Base-by-base conservation (phyloP, 1,139 yeast species). In the Pichia inconspicua region DNA sequence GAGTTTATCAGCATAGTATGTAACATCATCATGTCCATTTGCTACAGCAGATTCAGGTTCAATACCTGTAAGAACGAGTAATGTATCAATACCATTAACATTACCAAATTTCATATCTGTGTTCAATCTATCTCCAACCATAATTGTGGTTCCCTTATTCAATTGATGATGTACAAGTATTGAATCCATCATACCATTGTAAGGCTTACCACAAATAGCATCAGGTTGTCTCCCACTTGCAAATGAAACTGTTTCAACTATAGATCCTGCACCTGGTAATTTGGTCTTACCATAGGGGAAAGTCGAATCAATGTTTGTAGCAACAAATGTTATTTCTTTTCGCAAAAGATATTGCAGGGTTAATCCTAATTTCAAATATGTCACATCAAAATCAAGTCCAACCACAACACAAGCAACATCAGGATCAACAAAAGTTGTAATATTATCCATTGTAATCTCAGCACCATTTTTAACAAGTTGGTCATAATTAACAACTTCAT, bases 231-330 rank as follows among this genome's bases (percentile, higher is more conserved):
- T 75, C 12, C 90, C 92, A 41, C 88, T 72, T 15, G 95, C 83
- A 55, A 70, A 80, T 5, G 85, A 77, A n/a, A 88, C 80, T 0
- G 90, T 75, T 55, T 88, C 87, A 44, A 92, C 84, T 55, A 88
- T 79, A 3, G 97, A 83, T 1, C 98, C 98, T 1, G 98, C 97
- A 25, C 98, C 98, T 28, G 96, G 94, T 47, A 92, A 73, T 47
- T 86, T 75, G 57, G 79, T 74, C 1, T 96, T 96, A 63, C 86
- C 83, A 49, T 85, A 79, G 5, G 98, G 98, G 71, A 82, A 92
- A 0, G 98, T 92, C 1, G 96, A 84, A 64, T 92, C 98, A 43
- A 85, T 84, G 64, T 92, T 92, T n/a, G 98, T 92, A 30, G 97
- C 97, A 55, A 94, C 73, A 64, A 89, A 92, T 37, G 84, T 78